Evolutionary conservation across 129 eudicot genomes (phyloP).

Genomic region (Logfia minima): DNA sequence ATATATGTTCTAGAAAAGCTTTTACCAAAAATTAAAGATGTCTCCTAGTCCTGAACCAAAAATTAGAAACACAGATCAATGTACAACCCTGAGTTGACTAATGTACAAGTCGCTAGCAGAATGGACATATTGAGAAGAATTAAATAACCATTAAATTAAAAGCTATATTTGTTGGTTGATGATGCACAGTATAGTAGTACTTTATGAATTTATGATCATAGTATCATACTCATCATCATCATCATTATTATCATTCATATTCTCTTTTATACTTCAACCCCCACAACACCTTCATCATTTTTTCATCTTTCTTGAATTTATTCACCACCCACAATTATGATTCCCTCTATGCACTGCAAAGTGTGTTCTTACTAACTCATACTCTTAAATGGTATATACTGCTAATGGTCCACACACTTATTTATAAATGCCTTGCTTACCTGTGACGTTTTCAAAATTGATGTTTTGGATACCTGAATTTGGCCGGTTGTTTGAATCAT

Average conservation of each 20-base stretch:
- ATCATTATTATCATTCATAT: conserved; percentile 34
- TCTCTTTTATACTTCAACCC: conserved; percentile 30
- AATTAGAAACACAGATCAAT: not conserved
- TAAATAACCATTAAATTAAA: not conserved
- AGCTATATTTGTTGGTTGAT: conserved; percentile 39
- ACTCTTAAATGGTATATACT: conserved; percentile 13
- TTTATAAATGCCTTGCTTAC: not conserved
- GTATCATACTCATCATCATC: conserved; percentile 30
- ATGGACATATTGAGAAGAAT: not conserved
- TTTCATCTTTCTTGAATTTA: conserved; percentile 18
- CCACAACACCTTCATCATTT: conserved; percentile 33
- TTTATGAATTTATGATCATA: conserved; percentile 32
- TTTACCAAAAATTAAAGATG: not conserved
- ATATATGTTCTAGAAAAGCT: not conserved
- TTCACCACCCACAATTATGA: conserved; percentile 30
- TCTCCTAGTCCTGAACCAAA: not conserved
- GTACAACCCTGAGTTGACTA: not conserved
- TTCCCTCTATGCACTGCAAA: conserved; percentile 17
- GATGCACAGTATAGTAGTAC: conserved; percentile 20
- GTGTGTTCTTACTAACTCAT: conserved; percentile 8
- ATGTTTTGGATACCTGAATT: not conserved
- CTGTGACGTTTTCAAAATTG: not conserved
- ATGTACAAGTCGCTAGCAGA: conserved; percentile 20
- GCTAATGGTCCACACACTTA: conserved; percentile 10
- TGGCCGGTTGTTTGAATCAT: not conserved